Percentiles rank a stretch among this genome's conserved stretches.
These are phyloP conservation scores for Phytophthora uliginosa DNA, from an alignment of 352 stramenopile genomes.

Conservation along the genomic window DNA sequence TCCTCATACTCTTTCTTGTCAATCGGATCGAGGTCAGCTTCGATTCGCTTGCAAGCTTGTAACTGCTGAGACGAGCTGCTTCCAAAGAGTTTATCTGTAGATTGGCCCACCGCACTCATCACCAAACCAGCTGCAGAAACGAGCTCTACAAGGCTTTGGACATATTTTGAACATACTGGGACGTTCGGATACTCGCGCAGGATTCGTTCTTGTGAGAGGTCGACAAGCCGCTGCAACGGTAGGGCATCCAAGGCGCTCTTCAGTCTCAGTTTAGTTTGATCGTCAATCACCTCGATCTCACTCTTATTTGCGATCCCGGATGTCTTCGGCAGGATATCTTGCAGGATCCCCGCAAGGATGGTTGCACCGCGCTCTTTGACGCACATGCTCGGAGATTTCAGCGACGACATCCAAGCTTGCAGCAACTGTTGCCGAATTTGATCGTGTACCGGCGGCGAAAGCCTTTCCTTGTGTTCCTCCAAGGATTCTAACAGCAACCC, in stretches of 20 bases:
- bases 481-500: constrained; percentile 76
- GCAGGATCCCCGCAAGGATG: constrained; percentile 80
- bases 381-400: constrained; percentile 88
- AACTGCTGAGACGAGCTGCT: constrained; percentile 51
- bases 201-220: constrained; percentile 81
- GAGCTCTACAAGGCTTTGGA: constrained; percentile 89
- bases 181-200: constrained; percentile 80
- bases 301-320: constrained; percentile 17
- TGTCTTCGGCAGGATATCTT: constrained; percentile 78
- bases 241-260: constrained; percentile 59
- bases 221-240: constrained; percentile 75
- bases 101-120: constrained; percentile 59
- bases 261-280: constrained; percentile 39
- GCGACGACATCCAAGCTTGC: constrained; percentile 81
- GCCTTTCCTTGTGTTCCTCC: constrained; percentile 47
- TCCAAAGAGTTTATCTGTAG: constrained; percentile 62
- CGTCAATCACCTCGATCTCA: constrained; percentile 29
- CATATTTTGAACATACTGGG: constrained; percentile 85
- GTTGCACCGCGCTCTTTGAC: constrained; percentile 90
- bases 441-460: constrained; percentile 55
- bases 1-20: constrained; percentile 81
- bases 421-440: constrained; percentile 74
- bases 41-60: constrained; percentile 67
- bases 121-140: constrained; percentile 77
- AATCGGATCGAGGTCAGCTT: constrained; percentile 73